phyloP scores from a whole-genome alignment of 1,284 basidiomycete species.

The Jaminaea rosea region DNA sequence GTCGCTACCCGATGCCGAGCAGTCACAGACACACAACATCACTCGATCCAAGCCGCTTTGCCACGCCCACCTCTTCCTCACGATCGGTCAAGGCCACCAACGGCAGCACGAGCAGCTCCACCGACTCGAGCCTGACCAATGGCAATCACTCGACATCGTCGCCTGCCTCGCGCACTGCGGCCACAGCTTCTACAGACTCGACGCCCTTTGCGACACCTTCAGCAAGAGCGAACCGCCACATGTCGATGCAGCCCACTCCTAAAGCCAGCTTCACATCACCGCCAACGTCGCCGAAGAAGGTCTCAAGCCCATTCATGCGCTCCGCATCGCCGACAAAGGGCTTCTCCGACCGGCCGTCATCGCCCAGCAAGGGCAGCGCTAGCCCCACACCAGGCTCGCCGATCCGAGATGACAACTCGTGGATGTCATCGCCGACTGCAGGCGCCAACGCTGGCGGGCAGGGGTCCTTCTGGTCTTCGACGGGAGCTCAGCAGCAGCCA shows the following conservation, averaged over 20 bases:
- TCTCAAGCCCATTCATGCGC: constrained; percentile 2
- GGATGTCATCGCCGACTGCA: constrained; percentile 13
- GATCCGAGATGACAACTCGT: constrained; percentile 4
- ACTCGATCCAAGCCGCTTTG: constrained; percentile 22
- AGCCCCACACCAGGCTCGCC: background rate
- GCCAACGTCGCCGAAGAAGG: constrained; percentile 11
- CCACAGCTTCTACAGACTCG: constrained; percentile 10
- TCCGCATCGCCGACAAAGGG: constrained; percentile 7
- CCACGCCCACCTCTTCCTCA: constrained; percentile 14
- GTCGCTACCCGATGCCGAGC: constrained; percentile 25
- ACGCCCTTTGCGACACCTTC: constrained; percentile 21
- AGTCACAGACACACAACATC: constrained; percentile 31
- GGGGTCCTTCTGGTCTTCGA: constrained; percentile 32
- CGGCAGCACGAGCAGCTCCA: constrained; percentile 13
- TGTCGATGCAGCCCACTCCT: constrained; percentile 36
- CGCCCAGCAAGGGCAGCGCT: constrained; percentile 17
- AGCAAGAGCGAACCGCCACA: constrained; percentile 18
- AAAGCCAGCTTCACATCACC: constrained; percentile 15
- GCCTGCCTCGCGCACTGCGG: constrained; percentile 5
- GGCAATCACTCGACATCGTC: constrained; percentile 5
- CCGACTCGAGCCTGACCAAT: background rate
- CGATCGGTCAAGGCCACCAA: constrained; percentile 8
- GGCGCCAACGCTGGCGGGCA: too few species aligned
- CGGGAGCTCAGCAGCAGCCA: constrained; percentile 12
- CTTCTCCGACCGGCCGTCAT: constrained; percentile 11